A percentile compares a stretch with the other conserved stretches of the same genome.
phyloP scores from a whole-genome alignment of 768 basidiomycete species.

The Mycena rosella region DNA sequence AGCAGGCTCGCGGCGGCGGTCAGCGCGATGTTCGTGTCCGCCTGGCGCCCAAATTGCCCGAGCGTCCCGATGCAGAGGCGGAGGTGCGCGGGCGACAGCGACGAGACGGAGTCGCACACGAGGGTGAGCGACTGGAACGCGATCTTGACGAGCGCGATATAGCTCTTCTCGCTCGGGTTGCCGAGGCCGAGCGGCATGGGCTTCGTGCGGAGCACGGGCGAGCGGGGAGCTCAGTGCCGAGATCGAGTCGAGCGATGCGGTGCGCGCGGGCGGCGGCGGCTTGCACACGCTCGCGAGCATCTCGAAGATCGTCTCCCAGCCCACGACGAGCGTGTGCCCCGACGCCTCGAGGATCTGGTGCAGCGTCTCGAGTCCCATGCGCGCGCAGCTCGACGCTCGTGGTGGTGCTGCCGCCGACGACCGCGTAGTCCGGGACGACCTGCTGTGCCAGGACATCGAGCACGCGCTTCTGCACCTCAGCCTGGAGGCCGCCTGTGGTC shows the following conservation, averaged over 20 bases:
- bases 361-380: conserved; percentile 90
- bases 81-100: conserved; percentile 84
- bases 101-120: conserved; percentile 92
- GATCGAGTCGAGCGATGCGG: conserved; percentile 57
- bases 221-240: conserved; percentile 52
- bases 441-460: conserved; percentile 89
- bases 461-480: conserved; percentile 82
- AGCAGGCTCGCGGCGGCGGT: conserved; percentile 93
- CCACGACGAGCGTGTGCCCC: conserved; percentile 91
- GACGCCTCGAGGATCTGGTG: conserved; percentile 92
- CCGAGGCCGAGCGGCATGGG: conserved; percentile 66
- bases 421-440: conserved; percentile 64
- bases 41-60: conserved; percentile 91
- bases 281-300: conserved; percentile 93
- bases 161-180: conserved; percentile 74
- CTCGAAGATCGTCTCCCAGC: conserved; percentile 94
- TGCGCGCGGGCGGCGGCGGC: conserved; percentile 54
- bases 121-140: conserved; percentile 95
- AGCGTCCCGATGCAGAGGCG: conserved; percentile 91
- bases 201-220: conserved; percentile 52
- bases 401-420: conserved; percentile 51
- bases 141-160: conserved; percentile 85
- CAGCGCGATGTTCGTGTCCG: conserved; percentile 95
- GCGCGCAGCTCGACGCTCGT: conserved; percentile 81
- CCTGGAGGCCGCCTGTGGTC: conserved; percentile 71